A percentile compares a stretch with the other conserved stretches of the same genome.
phyloP scores from a whole-genome alignment of 2,329 filamentous ascomycete species.

The Venturia effusa region DNA sequence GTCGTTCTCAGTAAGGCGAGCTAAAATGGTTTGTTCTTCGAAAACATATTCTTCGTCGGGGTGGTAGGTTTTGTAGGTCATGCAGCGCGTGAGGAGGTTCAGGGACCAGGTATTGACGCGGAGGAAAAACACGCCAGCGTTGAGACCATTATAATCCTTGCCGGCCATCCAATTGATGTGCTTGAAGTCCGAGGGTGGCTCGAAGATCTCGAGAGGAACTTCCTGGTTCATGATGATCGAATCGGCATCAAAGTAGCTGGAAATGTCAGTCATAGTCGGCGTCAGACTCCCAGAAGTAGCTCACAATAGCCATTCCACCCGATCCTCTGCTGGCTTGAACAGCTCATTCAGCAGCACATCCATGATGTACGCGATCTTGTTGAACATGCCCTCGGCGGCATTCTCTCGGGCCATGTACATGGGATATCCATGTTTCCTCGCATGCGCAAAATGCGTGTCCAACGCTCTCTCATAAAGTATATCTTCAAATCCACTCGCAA shows the following conservation, averaged over 20 bases:
- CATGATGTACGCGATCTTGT: constrained; percentile 19
- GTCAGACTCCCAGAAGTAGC: constrained; percentile 4
- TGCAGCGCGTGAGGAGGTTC: constrained; percentile 19
- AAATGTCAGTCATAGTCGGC: background rate
- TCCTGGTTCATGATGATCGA: constrained; percentile 24
- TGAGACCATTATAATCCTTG: constrained; percentile 25
- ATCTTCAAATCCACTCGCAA: constrained; percentile 14
- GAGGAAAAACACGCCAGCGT: constrained; percentile 25
- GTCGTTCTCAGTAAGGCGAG: constrained; percentile 13
- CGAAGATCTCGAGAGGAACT: constrained; percentile 24
- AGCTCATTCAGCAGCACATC: constrained; percentile 23
- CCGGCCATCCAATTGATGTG: constrained; percentile 22
- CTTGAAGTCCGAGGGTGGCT: constrained; percentile 20
- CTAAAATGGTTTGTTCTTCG: constrained; percentile 13
- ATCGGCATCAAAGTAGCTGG: constrained; percentile 26
- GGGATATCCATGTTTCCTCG: constrained; percentile 13
- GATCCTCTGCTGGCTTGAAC: constrained; percentile 20
- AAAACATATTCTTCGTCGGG: constrained; percentile 13
- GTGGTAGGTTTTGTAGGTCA: constrained; percentile 18
- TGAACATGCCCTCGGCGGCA: constrained; percentile 14
- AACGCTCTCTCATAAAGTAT: constrained; percentile 14
- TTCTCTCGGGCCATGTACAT: constrained; percentile 14
- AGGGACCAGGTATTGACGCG: constrained; percentile 26
- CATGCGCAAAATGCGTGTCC: constrained; percentile 13
- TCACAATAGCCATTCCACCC: constrained; percentile 28